Conservation (phyloP, 208 protist species). For the Acanthamoeba royreba region DNA sequence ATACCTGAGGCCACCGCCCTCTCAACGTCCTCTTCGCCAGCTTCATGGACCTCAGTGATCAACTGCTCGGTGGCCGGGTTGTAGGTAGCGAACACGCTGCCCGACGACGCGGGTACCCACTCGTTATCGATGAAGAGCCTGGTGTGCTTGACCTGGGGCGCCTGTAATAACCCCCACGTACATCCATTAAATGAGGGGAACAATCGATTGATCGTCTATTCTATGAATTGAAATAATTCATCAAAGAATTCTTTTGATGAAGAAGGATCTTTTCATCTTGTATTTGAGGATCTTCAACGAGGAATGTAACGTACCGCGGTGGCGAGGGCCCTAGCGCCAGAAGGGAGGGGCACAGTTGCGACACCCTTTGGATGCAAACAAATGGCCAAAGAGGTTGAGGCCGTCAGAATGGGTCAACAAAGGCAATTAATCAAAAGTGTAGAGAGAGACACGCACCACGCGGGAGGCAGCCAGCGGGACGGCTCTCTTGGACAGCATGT, state of each 20-base stretch:
- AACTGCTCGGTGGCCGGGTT: constrained; percentile 84
- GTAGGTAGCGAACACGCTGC: constrained; percentile 81
- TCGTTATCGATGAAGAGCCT: constrained; percentile 87
- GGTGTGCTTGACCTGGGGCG: constrained; percentile 58
- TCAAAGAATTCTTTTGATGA: too few relatives aligned
- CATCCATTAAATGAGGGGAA: too few relatives aligned
- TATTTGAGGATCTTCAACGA: too few relatives aligned
- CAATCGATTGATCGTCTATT: too few relatives aligned
- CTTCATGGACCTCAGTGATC: constrained; percentile 83
- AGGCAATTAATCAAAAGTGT: not conserved
- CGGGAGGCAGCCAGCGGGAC: not conserved
- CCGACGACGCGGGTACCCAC: constrained; percentile 80
- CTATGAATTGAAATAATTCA: too few relatives aligned
- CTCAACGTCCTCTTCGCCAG: constrained; percentile 81
- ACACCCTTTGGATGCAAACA: too few relatives aligned
- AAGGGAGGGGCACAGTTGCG: not conserved
- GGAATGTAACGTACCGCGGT: not conserved
- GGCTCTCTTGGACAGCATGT: not conserved
- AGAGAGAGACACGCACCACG: not conserved
- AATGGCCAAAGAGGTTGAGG: not conserved
- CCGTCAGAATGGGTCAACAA: not conserved
- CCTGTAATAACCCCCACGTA: too few relatives aligned
- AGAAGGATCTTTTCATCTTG: too few relatives aligned
- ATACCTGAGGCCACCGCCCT: constrained; percentile 56
- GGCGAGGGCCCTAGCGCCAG: not conserved